Percentiles rank a stretch among this genome's conserved stretches.
phyloP scores from a whole-genome alignment of 768 basidiomycete species.

The Lyophyllum decastes region DNA sequence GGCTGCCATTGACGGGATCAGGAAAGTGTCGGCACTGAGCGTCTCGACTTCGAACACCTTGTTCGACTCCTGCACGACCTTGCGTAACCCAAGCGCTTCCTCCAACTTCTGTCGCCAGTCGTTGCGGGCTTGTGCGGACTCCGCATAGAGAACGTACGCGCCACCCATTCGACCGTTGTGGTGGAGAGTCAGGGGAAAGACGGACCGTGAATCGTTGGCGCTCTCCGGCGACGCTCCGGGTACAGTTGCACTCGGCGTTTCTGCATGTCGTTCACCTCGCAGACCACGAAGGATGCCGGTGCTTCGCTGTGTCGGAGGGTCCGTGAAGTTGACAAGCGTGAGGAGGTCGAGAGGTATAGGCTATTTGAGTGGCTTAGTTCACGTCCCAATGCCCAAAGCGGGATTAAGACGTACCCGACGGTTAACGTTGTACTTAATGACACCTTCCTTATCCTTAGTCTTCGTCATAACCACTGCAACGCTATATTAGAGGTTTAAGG shows the following conservation, averaged over 20 bases:
- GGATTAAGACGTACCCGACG: slow-evolving; percentile 56
- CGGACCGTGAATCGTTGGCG: slow-evolving; percentile 66
- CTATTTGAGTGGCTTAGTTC: slow-evolving; percentile 37
- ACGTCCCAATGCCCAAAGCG: background rate
- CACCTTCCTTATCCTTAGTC: slow-evolving; percentile 73
- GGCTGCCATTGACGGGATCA: slow-evolving; percentile 65
- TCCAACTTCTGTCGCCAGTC: slow-evolving; percentile 93
- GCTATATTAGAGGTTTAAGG: slow-evolving; percentile 15
- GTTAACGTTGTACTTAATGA: slow-evolving; percentile 78
- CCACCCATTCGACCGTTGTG: slow-evolving; percentile 90
- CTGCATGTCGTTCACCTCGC: slow-evolving; percentile 39
- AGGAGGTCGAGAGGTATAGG: slow-evolving; percentile 93
- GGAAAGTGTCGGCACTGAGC: slow-evolving; percentile 86
- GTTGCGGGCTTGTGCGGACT: slow-evolving; percentile 66
- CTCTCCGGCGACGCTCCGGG: slow-evolving; percentile 34
- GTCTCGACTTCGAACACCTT: slow-evolving; percentile 94
- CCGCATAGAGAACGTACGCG: slow-evolving; percentile 85
- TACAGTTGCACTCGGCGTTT: slow-evolving; percentile 20
- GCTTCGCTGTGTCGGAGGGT: slow-evolving; percentile 74
- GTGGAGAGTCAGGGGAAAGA: slow-evolving; percentile 87
- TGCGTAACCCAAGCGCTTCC: slow-evolving; percentile 83
- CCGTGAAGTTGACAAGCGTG: slow-evolving; percentile 81
- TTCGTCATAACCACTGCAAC: slow-evolving; percentile 88
- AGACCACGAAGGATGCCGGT: slow-evolving; percentile 72
- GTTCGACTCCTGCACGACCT: slow-evolving; percentile 88